Evolutionary conservation across 495 filamentous ascomycete species (phyloP).

Genomic region (Penicillium nucicola): DNA sequence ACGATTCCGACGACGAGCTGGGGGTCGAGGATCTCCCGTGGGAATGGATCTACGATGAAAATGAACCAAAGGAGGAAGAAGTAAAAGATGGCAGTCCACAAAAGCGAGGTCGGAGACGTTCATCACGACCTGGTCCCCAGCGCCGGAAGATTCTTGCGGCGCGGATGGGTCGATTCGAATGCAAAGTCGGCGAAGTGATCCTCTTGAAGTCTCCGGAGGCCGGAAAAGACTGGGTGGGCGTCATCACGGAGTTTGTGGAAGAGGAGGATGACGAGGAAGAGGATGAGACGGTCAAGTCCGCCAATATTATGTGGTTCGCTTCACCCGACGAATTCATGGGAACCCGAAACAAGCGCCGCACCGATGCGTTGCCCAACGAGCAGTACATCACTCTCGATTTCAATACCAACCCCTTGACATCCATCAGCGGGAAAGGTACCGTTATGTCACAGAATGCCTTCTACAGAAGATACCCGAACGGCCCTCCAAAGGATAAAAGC

Average conservation of each 20-base stretch:
- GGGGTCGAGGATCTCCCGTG: constrained; percentile 82
- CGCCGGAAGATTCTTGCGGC: constrained; percentile 68
- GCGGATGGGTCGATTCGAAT: constrained; percentile 80
- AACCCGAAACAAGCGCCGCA: constrained; percentile 75
- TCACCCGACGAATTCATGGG: constrained; percentile 78
- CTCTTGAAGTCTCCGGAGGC: constrained; percentile 80
- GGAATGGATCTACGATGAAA: constrained; percentile 80
- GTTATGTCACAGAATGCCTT: constrained; percentile 73
- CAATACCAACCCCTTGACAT: constrained; percentile 80
- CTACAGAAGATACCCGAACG: constrained; percentile 64
- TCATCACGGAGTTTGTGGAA: constrained; percentile 75
- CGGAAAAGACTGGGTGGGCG: constrained; percentile 85
- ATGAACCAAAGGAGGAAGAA: constrained; percentile 21
- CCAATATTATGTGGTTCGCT: constrained; percentile 89
- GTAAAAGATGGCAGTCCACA: constrained; percentile 19
- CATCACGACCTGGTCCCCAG: constrained; percentile 25
- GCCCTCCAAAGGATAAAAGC: constrained; percentile 65
- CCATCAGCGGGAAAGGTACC: constrained; percentile 83
- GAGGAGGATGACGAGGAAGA: constrained; percentile 60
- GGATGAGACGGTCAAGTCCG: constrained; percentile 50
- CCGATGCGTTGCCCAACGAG: constrained; percentile 83
- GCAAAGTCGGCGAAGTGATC: constrained; percentile 75
- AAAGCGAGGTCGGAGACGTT: constrained; percentile 31
- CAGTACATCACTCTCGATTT: constrained; percentile 84
- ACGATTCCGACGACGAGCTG: constrained; percentile 91